These are phyloP conservation scores for Magnolia sinica DNA, from an alignment of 164 flowering plant species.

Conservation along the genomic window DNA sequence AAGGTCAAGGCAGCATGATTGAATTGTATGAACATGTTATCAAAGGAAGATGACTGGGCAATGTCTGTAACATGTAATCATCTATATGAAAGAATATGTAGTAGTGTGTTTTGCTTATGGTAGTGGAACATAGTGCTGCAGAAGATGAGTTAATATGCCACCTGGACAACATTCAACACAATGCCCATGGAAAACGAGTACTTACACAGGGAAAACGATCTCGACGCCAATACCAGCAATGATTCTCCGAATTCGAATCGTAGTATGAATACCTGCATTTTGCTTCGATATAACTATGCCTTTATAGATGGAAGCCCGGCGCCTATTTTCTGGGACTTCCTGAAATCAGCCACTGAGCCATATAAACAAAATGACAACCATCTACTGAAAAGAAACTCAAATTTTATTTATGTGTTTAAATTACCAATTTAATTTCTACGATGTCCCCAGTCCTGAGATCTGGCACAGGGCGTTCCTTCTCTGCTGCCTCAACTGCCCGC, in stretches of 20 bases:
- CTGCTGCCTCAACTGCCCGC: slow-evolving; percentile 76
- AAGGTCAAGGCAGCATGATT: not conserved
- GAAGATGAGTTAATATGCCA: not conserved
- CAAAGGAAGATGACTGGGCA: not conserved
- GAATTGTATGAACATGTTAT: too few species aligned
- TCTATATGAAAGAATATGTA: not conserved
- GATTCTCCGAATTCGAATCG: slow-evolving; percentile 82
- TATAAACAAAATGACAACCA: slow-evolving; percentile 8
- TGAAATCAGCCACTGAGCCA: slow-evolving; percentile 28
- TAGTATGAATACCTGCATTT: slow-evolving; percentile 96
- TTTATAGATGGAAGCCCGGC: slow-evolving; percentile 64
- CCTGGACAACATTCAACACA: not conserved
- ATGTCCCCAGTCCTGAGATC: slow-evolving; percentile 84
- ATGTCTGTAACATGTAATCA: too few species aligned
- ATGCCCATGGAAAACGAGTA: slow-evolving; percentile 3
- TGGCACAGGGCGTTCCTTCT: slow-evolving; percentile 55
- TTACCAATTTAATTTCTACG: slow-evolving; percentile 83
- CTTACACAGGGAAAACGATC: slow-evolving; percentile 95
- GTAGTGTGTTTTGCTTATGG: too few species aligned
- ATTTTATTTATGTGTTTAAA: not conserved
- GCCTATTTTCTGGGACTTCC: slow-evolving; percentile 87
- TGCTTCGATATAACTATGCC: slow-evolving; percentile 89
- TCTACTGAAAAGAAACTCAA: too few species aligned
- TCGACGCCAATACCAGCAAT: slow-evolving; percentile 93
- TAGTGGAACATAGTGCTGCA: not conserved